Conservation (phyloP, 2,329 filamentous ascomycete species). For the Cercospora sesami region DNA sequence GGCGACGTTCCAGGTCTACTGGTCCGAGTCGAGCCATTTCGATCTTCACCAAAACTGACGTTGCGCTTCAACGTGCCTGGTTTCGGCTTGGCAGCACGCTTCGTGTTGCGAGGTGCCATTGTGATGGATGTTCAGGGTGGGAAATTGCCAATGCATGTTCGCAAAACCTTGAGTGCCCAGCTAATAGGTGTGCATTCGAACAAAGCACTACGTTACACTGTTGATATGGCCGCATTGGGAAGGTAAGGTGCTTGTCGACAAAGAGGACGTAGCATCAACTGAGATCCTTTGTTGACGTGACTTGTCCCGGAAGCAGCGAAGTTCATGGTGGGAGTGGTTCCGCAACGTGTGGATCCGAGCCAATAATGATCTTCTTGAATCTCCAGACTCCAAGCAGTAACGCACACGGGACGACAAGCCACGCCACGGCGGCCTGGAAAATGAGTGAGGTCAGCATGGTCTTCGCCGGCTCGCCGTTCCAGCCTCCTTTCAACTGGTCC, state of each 20-base stretch:
- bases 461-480: slow-evolving; percentile 38
- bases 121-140: neutral
- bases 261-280: neutral
- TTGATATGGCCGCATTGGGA: neutral
- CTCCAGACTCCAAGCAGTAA: slow-evolving; percentile 25
- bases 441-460: slow-evolving; percentile 76
- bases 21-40: slow-evolving; percentile 2
- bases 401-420: slow-evolving; percentile 58
- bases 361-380: slow-evolving; percentile 36
- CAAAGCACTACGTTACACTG: neutral
- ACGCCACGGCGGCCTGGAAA: slow-evolving; percentile 72
- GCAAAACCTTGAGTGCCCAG: neutral
- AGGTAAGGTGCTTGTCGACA: neutral
- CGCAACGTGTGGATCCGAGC: neutral
- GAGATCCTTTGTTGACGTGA: neutral
- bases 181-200: neutral
- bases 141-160: neutral
- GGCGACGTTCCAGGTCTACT: slow-evolving; percentile 10
- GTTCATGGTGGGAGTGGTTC: neutral
- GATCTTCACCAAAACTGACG: slow-evolving; percentile 12
- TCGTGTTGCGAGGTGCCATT: neutral
- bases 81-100: neutral
- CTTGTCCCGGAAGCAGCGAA: neutral
- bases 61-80: neutral
- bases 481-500: slow-evolving; percentile 64